These are phyloP conservation scores for Aspergillus biplanus DNA, from an alignment of 495 filamentous ascomycete genomes.

Conservation along the genomic window DNA sequence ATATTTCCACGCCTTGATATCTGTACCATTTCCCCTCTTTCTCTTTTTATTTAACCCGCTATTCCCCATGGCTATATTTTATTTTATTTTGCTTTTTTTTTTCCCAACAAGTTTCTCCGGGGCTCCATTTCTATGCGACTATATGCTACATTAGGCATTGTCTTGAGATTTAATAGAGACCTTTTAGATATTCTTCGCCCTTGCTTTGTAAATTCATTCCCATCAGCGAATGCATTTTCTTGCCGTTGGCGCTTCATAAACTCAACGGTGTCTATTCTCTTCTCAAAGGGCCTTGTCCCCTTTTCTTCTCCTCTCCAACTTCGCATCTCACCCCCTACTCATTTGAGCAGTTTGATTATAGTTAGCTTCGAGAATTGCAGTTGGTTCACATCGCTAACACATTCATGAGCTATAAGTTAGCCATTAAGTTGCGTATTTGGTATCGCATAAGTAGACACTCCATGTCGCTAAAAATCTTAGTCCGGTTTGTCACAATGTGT, in stretches of 20 bases:
- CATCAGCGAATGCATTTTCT: background rate
- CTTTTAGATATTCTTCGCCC: background rate
- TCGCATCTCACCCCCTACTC: too few species aligned
- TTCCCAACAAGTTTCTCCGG: slow-evolving; percentile 1
- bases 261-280: too few species aligned
- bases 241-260: background rate
- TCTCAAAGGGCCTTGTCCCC: too few species aligned
- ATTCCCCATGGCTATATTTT: background rate
- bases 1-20: background rate
- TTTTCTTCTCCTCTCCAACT: too few species aligned
- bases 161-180: slow-evolving; percentile 3
- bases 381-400: background rate
- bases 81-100: background rate
- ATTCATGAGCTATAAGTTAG: background rate
- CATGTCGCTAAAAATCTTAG: background rate
- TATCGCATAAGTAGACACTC: background rate
- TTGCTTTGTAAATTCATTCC: background rate
- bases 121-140: background rate
- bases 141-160: background rate
- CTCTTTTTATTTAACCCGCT: background rate
- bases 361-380: background rate
- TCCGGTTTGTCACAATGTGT: background rate
- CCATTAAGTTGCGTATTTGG: background rate
- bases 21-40: slow-evolving; percentile 5
- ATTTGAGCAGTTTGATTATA: background rate